Base-by-base conservation (phyloP, 768 basidiomycete genomes). In the Naematelia encephala region DNA sequence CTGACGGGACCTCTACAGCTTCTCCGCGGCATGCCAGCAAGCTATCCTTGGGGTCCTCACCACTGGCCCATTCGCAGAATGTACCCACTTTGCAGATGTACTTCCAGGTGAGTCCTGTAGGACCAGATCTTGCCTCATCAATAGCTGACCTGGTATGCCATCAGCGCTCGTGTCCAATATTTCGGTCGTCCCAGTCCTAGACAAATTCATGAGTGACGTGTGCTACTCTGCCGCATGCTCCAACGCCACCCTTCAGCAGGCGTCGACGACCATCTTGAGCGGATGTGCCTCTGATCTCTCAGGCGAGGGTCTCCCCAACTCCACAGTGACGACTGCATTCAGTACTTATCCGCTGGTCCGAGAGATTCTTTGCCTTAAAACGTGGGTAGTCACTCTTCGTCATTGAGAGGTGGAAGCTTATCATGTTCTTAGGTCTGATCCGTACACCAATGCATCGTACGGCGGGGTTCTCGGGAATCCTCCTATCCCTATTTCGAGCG, bases 291-390 rank as follows among this genome's bases (percentile, higher is more conserved):
- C 57, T 28, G 68, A 69, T 25, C 49, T 72, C 22, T 14, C 44
- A 2, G 51, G 55, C 2, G 63, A 52, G 29, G 54, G 56, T 11
- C 39, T 69, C 28, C 27, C 54, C 43, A 57, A 64, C 49, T 14
- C 51, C 8, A 48, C 54, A 5, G 34, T 63, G 3, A 16, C 44
- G 23, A 48, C 30, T 5, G 56, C 58, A 21, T 63, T 68, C 51
- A 25, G 34, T 16, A 29, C 56, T 21, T 69, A 69, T 60, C 63
- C 66, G 12, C 52, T 61, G 14, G 59, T 68, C n/a, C 48, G 70
- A 26, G 66, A 73, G 47, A 61, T 70, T 26, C 55, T 60, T 19
- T 73, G 71, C 54, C 48, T 68, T 57, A 68, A 66, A 45, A 67
- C 67, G 56, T 64, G 39, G 59, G 66, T 58, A 2, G 30, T 1